Evolutionary conservation across 768 basidiomycete genomes (phyloP).

Genomic region (Amylocystis lapponica): DNA sequence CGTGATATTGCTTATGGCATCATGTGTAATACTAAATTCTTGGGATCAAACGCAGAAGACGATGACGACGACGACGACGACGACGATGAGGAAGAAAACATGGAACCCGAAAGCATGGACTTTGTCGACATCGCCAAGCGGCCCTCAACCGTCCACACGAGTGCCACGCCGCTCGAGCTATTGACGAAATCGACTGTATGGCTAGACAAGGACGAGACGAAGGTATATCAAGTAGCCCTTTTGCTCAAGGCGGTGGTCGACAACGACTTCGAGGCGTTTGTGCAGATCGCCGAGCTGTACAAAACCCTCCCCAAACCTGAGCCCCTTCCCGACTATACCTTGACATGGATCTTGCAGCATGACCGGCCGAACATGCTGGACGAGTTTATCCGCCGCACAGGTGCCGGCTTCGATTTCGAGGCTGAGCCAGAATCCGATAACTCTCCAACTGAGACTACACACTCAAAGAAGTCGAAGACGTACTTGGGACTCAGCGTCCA

Average conservation of each 20-base stretch:
- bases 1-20: too few species aligned
- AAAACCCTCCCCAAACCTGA: constrained; percentile 26
- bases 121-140: constrained; percentile 51
- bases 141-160: constrained; percentile 37
- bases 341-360: not conserved
- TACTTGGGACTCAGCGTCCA: constrained; percentile 60
- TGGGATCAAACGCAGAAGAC: constrained; percentile 7
- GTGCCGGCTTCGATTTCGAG: constrained; percentile 22
- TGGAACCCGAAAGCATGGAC: constrained; percentile 34
- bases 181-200: constrained; percentile 19
- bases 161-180: constrained; percentile 33
- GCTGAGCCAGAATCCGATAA: constrained; percentile 28
- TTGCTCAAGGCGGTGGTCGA: constrained; percentile 35
- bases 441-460: too few species aligned
- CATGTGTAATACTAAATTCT: too few species aligned
- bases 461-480: constrained; percentile 34
- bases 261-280: constrained; percentile 46
- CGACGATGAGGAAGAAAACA: constrained; percentile 37
- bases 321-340: constrained; percentile 9
- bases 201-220: constrained; percentile 1
- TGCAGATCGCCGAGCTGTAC: constrained; percentile 42
- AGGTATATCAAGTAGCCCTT: constrained; percentile 10
- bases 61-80: constrained; percentile 32
- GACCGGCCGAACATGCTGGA: constrained; percentile 34
- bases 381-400: constrained; percentile 50